Base-by-base conservation (phyloP, 1,284 basidiomycete genomes). In the Sporisorium scitamineum region DNA sequence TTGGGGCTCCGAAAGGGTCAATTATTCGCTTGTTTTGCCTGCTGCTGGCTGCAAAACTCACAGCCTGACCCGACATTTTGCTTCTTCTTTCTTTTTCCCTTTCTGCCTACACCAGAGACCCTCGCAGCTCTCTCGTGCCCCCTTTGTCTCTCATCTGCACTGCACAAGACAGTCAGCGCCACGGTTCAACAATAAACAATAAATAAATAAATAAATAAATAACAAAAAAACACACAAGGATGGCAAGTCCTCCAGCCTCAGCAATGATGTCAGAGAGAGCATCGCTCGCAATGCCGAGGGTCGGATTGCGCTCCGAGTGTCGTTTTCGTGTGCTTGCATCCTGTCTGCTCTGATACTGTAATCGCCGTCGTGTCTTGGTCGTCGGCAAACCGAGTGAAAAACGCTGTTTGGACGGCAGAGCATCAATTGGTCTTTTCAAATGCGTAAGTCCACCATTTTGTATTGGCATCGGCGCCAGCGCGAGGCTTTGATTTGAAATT, bases 381-480 rank as follows among this genome's bases (percentile, higher is more conserved):
- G n/a, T 10, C 48, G 48, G 48, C 31, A 51, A 32, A 34, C 7
- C 13, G 16, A 24, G 16, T n/a, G 27, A 29, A 32, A 29, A 32
- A 34, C 55, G 44, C 24, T 34, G 55, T 50, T 58, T n/a, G n/a
- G n/a, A n/a, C 55, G 55, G 55, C 55, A 26, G 31, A 20, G 20
- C 29, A n/a, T 53, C 22, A 26, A 39, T 4, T 41, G 26, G 10
- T 53, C 32, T 26, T 26, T 26, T 16, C 26, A 20, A 37, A 26
- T 34, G 34, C 42, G 53, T 27, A 54, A n/a, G 5, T 47, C 18
- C 8, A 27, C 20, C 18, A 13, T 18, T n/a, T 47, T 47, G 29
- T 26, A 58, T 50, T 58, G 10, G 55, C 34, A 50, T 50, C 55
- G 55, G 24, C 55, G 55, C 55, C 55, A 58, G 55, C 55, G 34